These are phyloP conservation scores for Setomelanomma holmii DNA, from an alignment of 2,329 filamentous ascomycete genomes.

Conservation along the genomic window DNA sequence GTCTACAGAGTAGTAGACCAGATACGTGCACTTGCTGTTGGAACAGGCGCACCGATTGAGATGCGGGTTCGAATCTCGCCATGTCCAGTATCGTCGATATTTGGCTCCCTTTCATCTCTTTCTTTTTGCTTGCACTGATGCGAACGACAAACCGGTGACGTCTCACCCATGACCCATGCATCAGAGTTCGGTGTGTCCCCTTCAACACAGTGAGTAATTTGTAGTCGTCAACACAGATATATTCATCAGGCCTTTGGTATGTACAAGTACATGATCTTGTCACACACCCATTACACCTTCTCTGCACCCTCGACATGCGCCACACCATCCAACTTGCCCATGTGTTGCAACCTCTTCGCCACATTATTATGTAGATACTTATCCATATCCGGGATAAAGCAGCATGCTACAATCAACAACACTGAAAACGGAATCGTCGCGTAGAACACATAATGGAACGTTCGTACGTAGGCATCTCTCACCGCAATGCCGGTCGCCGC, in stretches of 20 bases:
- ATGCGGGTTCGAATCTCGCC: not conserved
- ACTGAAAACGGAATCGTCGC: slow-evolving; percentile 33
- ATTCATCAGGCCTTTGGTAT: too few species aligned
- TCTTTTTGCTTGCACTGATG: too few species aligned
- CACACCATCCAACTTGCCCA: slow-evolving; percentile 14
- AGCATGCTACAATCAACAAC: slow-evolving; percentile 20
- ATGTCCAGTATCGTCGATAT: not conserved
- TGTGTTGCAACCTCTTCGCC: slow-evolving; percentile 28
- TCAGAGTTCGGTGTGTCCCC: too few species aligned
- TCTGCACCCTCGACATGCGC: slow-evolving; percentile 16
- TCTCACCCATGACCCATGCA: too few species aligned
- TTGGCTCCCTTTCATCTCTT: too few species aligned
- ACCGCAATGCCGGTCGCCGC: slow-evolving; percentile 17
- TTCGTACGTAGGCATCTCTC: slow-evolving; percentile 22
- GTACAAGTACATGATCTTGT: too few species aligned
- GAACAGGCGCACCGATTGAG: too few species aligned
- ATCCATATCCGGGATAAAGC: slow-evolving; percentile 29
- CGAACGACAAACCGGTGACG: too few species aligned
- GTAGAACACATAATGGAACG: slow-evolving; percentile 28
- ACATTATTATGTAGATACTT: slow-evolving; percentile 32
- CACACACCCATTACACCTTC: slow-evolving; percentile 5
- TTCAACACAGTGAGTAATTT: too few species aligned
- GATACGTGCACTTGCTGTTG: too few species aligned
- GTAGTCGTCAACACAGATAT: too few species aligned
- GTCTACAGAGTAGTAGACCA: too few species aligned